These are phyloP conservation scores for Xylariomycetidae sp. DNA, from an alignment of 2,329 filamentous ascomycete genomes.

Conservation along the genomic window DNA sequence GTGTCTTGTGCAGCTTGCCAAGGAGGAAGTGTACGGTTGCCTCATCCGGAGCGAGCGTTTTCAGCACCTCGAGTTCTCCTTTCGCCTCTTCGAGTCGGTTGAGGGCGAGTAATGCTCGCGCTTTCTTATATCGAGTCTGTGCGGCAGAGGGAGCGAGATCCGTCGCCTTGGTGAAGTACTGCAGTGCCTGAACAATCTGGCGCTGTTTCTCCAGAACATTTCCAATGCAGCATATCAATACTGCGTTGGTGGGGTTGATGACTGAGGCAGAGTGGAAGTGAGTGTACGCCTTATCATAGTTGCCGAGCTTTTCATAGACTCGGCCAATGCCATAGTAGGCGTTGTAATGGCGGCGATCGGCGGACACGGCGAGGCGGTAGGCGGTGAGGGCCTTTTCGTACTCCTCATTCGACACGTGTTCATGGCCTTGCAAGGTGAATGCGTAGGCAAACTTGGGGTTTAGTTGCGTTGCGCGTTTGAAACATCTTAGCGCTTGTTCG, in stretches of 20 bases:
- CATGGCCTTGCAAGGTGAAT: constrained; percentile 91
- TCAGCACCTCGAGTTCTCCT: constrained; percentile 77
- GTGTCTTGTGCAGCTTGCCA: constrained; percentile 71
- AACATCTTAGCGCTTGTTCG: constrained; percentile 89
- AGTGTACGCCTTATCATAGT: constrained; percentile 82
- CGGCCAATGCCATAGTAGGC: constrained; percentile 89
- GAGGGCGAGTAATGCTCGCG: constrained; percentile 75
- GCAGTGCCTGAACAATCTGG: constrained; percentile 69
- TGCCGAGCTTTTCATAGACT: constrained; percentile 86
- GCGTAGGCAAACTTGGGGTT: constrained; percentile 90
- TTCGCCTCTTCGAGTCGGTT: constrained; percentile 66
- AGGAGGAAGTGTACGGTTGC: constrained; percentile 94
- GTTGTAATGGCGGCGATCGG: constrained; percentile 88
- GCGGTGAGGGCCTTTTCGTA: constrained; percentile 89
- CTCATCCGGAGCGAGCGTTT: constrained; percentile 88
- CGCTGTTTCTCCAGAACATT: constrained; percentile 84
- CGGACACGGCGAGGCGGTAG: constrained; percentile 79
- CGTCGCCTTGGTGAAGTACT: constrained; percentile 76
- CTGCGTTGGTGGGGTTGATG: constrained; percentile 91
- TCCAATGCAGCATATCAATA: constrained; percentile 88
- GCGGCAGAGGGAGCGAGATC: constrained; percentile 75
- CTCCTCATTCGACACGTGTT: constrained; percentile 93
- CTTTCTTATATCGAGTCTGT: constrained; percentile 88
- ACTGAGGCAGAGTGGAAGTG: constrained; percentile 83
- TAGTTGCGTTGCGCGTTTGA: constrained; percentile 88